A percentile compares a stretch with the other conserved stretches of the same genome.
These are phyloP conservation scores for Silene noctiflora DNA, from an alignment of 179 eudicot species.

Conservation along the genomic window DNA sequence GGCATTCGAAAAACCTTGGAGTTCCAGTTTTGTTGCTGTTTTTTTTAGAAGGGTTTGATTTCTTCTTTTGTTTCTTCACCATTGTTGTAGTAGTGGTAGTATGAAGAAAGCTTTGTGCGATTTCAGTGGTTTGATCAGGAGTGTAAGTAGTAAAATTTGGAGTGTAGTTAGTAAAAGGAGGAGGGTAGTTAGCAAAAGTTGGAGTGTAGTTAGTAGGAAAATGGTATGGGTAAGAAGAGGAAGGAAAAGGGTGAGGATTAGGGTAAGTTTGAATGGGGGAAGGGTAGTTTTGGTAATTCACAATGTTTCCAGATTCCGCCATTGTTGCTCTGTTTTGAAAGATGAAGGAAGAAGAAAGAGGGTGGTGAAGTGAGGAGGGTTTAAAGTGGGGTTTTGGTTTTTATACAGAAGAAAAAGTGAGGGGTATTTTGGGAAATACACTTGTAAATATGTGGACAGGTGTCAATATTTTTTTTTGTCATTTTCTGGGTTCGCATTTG, in stretches of 20 bases:
- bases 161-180: not conserved
- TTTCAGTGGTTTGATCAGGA: no score
- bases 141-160: not conserved
- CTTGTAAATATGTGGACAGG: not conserved
- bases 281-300: conserved; percentile 3
- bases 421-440: not conserved
- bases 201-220: not conserved
- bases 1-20: conserved; percentile 40
- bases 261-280: not conserved
- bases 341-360: not conserved
- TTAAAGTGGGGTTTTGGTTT: not conserved
- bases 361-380: not conserved
- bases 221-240: not conserved
- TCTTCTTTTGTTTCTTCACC: conserved; percentile 10
- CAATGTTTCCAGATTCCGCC: not conserved
- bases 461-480: not conserved
- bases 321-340: not conserved
- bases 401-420: not conserved
- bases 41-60: not conserved
- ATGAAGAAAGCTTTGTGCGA: no score
- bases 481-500: not conserved
- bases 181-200: not conserved
- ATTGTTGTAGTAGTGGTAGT: not conserved
- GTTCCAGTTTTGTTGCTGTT: conserved; percentile 4
- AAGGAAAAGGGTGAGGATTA: not conserved